phyloP scores from a whole-genome alignment of 208 protist species.

The Histomonas meleagridis region DNA sequence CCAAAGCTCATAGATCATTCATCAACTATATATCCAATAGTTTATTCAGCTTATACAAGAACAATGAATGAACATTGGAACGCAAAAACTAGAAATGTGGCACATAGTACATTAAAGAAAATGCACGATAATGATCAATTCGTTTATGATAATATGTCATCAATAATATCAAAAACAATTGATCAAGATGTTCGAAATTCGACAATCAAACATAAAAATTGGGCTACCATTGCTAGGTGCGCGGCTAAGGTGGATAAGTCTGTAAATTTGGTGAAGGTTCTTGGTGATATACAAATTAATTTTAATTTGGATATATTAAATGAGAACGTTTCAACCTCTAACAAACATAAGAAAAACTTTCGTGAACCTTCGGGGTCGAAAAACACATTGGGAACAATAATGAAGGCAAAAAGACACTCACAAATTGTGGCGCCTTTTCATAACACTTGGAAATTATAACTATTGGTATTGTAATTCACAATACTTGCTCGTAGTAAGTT shows the following conservation, averaged over 20 bases:
- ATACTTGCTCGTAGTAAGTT: too few relatives aligned
- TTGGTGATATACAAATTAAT: not conserved
- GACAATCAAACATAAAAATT: not conserved
- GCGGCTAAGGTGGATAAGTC: not conserved
- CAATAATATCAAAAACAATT: not conserved
- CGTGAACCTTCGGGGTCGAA: too few relatives aligned
- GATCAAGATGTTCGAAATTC: not conserved
- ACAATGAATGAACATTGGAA: not conserved
- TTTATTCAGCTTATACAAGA: not conserved
- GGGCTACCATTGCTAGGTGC: not conserved
- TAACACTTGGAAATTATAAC: too few relatives aligned
- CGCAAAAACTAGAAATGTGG: not conserved
- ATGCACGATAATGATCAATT: not conserved
- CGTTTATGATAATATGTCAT: not conserved
- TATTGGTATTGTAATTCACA: too few relatives aligned
- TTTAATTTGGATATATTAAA: not conserved
- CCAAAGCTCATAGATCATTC: not conserved
- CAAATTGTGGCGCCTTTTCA: too few relatives aligned
- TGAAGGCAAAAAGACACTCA: too few relatives aligned
- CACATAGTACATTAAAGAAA: not conserved
- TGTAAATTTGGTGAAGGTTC: not conserved
- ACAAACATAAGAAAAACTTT: too few relatives aligned
- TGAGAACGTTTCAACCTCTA: too few relatives aligned
- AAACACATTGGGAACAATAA: too few relatives aligned
- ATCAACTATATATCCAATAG: not conserved